Evolutionary conservation across 2,329 filamentous ascomycete species (phyloP), one percentile per base, ranked within the genome.

Genomic region (Trichoderma polysporum): DNA sequence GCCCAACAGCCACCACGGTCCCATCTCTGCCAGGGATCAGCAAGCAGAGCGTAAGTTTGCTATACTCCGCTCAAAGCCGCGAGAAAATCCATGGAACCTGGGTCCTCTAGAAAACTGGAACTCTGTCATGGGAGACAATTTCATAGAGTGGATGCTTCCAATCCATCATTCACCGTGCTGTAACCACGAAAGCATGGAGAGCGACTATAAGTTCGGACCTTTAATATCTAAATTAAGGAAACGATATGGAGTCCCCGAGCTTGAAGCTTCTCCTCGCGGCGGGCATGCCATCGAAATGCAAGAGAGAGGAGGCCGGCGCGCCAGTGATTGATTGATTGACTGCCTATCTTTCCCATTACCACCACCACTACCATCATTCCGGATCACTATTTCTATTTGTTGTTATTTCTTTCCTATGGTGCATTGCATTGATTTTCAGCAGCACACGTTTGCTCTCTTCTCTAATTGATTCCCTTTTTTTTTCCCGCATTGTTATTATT

Each of bases 11-110:
- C 49, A 29, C 22, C 49, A n/a, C 47, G 63, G 60, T 35, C 33
- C 68, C 19, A 56, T 68, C 19, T 72, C 74, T 3, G 70, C 73
- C 5, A 77, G 81, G 35, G 85, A 85, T 69, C 72, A 75, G 50
- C 78, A 81, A 2, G 86, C 88, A 27, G 83, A 80, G 5, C 86
- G 89, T 31, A 90, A 86, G 12, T 98, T 97, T 75, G 93, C 92
- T 13, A 90, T 98, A 47, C 81, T 97, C 2, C 85, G 87, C 68
- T 92, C 91, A 0, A 82, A 87, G 3, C 84, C 87, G 0, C 90
- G 91, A 10, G 90, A 95, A 71, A 97, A 97, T 71, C 92, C 93
- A 0, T 99, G 93, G 89, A 87, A 97, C 72, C 80, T 95, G 0
- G 92, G 91, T 2, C 79, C 80, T 9, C 83, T 85, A 69, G 79